Conservation (phyloP, 768 basidiomycete species). For the Podaxis carcinomalis region DNA sequence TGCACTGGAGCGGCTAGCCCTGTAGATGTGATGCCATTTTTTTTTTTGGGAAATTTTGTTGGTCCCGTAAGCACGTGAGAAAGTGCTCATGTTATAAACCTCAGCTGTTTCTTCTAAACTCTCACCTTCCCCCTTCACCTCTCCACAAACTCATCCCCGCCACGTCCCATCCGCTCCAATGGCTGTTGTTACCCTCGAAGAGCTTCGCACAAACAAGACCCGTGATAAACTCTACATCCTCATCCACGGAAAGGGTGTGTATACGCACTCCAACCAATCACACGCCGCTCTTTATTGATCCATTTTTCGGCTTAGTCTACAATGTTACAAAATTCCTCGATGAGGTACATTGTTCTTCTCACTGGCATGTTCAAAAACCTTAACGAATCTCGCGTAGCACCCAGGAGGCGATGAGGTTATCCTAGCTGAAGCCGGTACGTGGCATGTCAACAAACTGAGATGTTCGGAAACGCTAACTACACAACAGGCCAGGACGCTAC, state of each 20-base stretch:
- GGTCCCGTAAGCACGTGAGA: constrained; percentile 15
- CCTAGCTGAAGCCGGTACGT: constrained; percentile 83
- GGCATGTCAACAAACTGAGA: constrained; percentile 16
- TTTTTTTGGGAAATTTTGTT: constrained; percentile 25
- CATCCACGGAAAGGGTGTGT: constrained; percentile 76
- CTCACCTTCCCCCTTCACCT: constrained; percentile 25
- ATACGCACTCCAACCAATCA: constrained; percentile 29
- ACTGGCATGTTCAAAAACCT: neutral
- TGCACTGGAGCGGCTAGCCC: neutral
- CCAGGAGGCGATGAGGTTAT: constrained; percentile 99
- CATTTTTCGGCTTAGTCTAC: constrained; percentile 60
- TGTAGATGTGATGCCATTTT: neutral
- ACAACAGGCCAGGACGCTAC: constrained; percentile 85
- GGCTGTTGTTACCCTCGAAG: constrained; percentile 57
- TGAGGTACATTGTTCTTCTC: constrained; percentile 53
- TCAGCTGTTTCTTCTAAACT: constrained; percentile 12
- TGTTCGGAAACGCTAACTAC: constrained; percentile 11
- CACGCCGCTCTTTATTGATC: constrained; percentile 21
- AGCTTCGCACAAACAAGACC: constrained; percentile 72
- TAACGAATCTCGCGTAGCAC: constrained; percentile 41
- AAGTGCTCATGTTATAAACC: constrained; percentile 13
- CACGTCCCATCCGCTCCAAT: constrained; percentile 25
- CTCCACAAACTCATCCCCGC: constrained; percentile 21
- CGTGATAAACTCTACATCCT: constrained; percentile 81
- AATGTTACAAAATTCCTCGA: constrained; percentile 92